Base-by-base conservation (phyloP, 2,329 filamentous ascomycete genomes). In the Claviceps spartinae region DNA sequence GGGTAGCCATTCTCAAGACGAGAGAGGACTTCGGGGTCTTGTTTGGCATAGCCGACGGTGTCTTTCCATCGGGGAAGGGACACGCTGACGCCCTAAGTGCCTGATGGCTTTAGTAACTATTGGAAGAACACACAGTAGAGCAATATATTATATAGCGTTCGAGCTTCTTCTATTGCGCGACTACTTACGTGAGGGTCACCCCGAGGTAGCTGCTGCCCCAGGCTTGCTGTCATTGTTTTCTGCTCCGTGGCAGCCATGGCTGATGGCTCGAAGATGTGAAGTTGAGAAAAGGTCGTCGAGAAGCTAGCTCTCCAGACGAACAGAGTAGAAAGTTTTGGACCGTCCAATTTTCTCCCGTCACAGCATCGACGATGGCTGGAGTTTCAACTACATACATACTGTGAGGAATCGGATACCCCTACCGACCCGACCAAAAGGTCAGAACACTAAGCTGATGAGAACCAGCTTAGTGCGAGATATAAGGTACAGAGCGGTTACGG, bases 41-140 rank as follows among this genome's bases (percentile, higher is more conserved):
- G 52, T 11, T 45, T 56, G 3, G 56, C 62, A 59, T 58, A 64
- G 36, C 53, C 58, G 7, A 57, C 37, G 0, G 58, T 59, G n/a
- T 63, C 58, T 54, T 53, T 51, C 63, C 61, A 65, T 34, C 53
- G 58, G 3, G 61, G 63, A n/a, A 65, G 59, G 11, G 59, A 65
- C 8, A 65, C 63, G 51, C 63, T 65, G 34, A 63, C 54, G 18
- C 56, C 61, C 62, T 65, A 7, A n/a, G 9, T 24, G 9, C 6
- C 20, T 40, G 36, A 24, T 2, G 2, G 4, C 7, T 16, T 46
- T 34, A 46, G 44, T 18, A 34, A 1, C 14, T 24, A 16, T 13
- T 18, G 22, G 20, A 18, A 6, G 9, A 16, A 5, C 16, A 30
- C 2, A n/a, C 8, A 49, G 18, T 4, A 14, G n/a, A 1, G 24